Evolutionary conservation across 2,329 filamentous ascomycete species (phyloP).

Genomic region (Talaromyces marneffei): DNA sequence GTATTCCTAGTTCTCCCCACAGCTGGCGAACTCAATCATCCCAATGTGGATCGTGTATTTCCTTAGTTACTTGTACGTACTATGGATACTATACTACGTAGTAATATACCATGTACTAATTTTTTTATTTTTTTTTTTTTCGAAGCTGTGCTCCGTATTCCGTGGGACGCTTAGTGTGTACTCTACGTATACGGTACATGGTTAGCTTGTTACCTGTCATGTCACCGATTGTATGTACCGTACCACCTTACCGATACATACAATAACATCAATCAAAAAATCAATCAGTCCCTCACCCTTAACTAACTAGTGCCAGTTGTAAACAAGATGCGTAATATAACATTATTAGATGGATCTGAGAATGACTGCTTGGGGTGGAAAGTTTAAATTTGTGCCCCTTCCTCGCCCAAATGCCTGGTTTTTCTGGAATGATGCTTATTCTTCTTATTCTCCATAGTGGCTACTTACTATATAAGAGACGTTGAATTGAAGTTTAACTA

Average conservation of each 20-base stretch:
- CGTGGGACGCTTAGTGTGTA: neutral
- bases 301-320: neutral
- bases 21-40: constrained; percentile 3
- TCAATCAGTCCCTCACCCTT: neutral
- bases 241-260: constrained; percentile 2
- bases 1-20: constrained; percentile 10
- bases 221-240: constrained; percentile 7
- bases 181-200: neutral
- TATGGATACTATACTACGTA: too few species aligned
- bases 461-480: neutral
- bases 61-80: neutral
- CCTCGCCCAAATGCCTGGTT: neutral
- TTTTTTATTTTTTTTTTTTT: neutral
- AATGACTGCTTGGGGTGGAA: constrained; percentile 1
- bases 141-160: neutral
- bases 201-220: constrained; percentile 15
- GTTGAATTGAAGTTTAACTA: neutral
- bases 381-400: constrained; percentile 5
- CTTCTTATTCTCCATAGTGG: neutral
- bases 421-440: constrained; percentile 6
- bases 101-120: too few species aligned
- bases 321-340: constrained; percentile 1
- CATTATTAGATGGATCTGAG: constrained; percentile 7
- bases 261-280: neutral
- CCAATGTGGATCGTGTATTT: neutral